Evolutionary conservation across 192 early-diverging fungal species (phyloP), one percentile per base, ranked within the genome.

Genomic region (Funneliformis mosseae): DNA sequence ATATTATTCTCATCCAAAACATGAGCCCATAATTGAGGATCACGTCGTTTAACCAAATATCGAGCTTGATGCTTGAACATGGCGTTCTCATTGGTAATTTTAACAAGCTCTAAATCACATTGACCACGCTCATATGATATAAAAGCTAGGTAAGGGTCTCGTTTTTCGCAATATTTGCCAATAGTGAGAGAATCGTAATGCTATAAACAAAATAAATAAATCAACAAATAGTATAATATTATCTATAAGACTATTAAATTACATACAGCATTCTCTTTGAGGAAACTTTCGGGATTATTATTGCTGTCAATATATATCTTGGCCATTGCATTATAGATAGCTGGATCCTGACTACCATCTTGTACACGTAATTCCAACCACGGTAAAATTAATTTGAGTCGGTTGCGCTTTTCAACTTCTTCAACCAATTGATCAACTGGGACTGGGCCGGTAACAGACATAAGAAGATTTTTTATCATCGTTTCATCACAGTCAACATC

Each of bases 261-360:
- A 81, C 81, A 70, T 78, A 93, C 88, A 69, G 90, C 86, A 81
- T 96, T 96, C 75, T 93, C 92, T 82, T 90, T 93, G 78, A 99
- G 87, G 91, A 99, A 99, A 69, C 91, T 89, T 83, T 99, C 98
- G 12, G 98, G 94, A 74, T 98, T 97, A 83, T 96, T 97, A 92
- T 98, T 99, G 85, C 94, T 98, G 85, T 99, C 98, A 81, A 99
- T 98, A 84, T 97, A 98, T 76, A 99, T 99, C 90, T 99, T 99
- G 79, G 96, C 98, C 61, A 99, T 86, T 12, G 98, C 97, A 82
- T 99, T 99, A 88, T 95, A 98, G 12, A 99, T 90, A n/a, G 92
- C 93, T 7, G 93, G 84, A 82, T 99, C 98, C 79, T 91, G 89
- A 80, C 92, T 94, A 7, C 96, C 96, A 81, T 96, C 96, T 85